Percentiles rank a stretch among this genome's conserved stretches.
Evolutionary conservation across 441 rosid species (phyloP).

Genomic region (Capsella rubella): DNA sequence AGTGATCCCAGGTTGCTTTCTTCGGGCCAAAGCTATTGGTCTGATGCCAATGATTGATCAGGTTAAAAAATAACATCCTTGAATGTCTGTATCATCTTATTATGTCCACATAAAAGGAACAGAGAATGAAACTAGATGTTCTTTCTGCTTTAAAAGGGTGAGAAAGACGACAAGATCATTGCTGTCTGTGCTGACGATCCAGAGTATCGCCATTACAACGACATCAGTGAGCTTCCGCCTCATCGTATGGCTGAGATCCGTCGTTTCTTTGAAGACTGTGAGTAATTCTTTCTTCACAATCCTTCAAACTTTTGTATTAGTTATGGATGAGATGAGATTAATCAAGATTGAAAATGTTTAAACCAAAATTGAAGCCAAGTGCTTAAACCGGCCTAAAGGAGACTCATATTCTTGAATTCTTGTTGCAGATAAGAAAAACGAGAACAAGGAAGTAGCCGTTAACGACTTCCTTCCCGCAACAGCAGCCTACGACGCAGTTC

Average conservation of each 20-base stretch:
- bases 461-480: conserved; percentile 73
- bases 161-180: conserved; percentile 83
- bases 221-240: conserved; percentile 76
- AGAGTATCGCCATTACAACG: conserved; percentile 72
- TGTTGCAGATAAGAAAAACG: conserved; percentile 86
- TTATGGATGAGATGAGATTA: background rate
- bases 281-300: conserved; percentile 37
- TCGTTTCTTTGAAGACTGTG: conserved; percentile 83
- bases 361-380: background rate
- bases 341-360: background rate
- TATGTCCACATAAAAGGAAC: conserved; percentile 4
- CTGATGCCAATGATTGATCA: conserved; percentile 91
- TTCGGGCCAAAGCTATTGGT: conserved; percentile 82
- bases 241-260: conserved; percentile 84
- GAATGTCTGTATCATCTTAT: conserved; percentile 15
- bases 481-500: conserved; percentile 64
- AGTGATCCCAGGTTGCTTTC: conserved; percentile 84
- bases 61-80: conserved; percentile 49
- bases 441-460: conserved; percentile 88
- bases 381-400: background rate
- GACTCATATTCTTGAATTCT: conserved; percentile 7
- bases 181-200: conserved; percentile 88
- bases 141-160: conserved; percentile 58
- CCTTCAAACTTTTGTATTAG: conserved; percentile 1
- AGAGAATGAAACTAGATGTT: background rate